Base-by-base conservation (phyloP, 345 rosid species). In the Corchorus capsularis region DNA sequence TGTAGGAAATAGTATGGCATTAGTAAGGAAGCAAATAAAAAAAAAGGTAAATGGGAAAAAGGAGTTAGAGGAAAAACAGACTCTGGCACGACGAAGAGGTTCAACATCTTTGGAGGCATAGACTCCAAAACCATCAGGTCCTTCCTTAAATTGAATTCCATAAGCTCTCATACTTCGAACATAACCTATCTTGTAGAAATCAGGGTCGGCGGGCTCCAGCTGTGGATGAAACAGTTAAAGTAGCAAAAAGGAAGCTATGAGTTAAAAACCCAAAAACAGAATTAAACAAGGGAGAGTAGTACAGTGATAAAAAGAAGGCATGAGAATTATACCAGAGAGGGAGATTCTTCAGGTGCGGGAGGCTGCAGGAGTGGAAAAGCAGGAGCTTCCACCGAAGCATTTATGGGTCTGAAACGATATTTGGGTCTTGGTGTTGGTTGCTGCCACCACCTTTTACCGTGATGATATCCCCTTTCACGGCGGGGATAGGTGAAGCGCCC, bases 111-210 rank as follows among this genome's bases (percentile, higher is more conserved):
- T 93, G 85, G 98, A 86, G 74, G 99, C 99, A 84, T 83, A 93
- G 41, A 95, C 96, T 49, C 98, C 98, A 76, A 89, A 91, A 49
- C 96, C 99, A 74, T 90, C 91, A 2, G 98, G 94, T 0, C 98
- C 94, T 88, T 93, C 96, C 83, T 89, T 95, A 63, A 92, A 95
- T 71, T 90, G 92, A 78, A 95, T 81, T 39, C 99, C 98, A 82
- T 91, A 92, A 68, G 98, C 98, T 84, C 96, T 90, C 90, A 93
- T 82, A 61, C 90, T 86, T 76, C 98, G 81, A 77, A 81, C 93
- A 82, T 84, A 93, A 9, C 99, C 99, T 62, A 95, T 95, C 88
- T 85, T 95, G 86, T 91, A 95, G 79, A 93, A 95, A 82, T 93
- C 99, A 5, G 98, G 97, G 82, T 93, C 99, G 63, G 91, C 98